Evolutionary conservation across 352 stramenopile genomes (phyloP).

Genomic region (Globisporangium canariense): DNA sequence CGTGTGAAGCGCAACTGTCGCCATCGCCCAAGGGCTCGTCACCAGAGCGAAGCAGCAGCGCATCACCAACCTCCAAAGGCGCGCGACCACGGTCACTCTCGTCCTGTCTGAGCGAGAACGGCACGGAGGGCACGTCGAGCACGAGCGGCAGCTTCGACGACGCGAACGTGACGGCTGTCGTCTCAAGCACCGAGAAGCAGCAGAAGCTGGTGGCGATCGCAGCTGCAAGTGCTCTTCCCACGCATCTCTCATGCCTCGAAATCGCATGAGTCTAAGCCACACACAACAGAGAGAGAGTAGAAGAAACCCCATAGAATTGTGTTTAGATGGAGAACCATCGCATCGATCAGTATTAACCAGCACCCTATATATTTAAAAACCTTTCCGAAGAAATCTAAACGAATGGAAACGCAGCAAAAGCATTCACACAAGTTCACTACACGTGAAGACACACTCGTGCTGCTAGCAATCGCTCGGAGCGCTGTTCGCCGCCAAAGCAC

Average conservation of each 20-base stretch:
- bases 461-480: background rate
- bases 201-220: constrained; percentile 8
- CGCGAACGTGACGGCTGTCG: background rate
- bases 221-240: constrained; percentile 5
- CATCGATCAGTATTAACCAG: background rate
- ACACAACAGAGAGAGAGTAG: background rate
- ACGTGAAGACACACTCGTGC: background rate
- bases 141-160: constrained; percentile 53
- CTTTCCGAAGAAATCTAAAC: background rate
- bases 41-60: background rate
- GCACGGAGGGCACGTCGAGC: constrained; percentile 52
- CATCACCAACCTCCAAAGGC: constrained; percentile 11
- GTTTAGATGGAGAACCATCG: background rate
- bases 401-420: background rate
- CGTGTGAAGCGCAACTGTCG: background rate
- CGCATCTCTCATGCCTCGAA: constrained; percentile 48
- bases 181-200: constrained; percentile 16
- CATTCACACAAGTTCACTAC: background rate
- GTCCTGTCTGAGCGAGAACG: constrained; percentile 33
- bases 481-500: background rate
- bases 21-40: background rate
- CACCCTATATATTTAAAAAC: constrained; percentile 1
- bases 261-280: constrained; percentile 14
- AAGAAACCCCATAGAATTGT: background rate
- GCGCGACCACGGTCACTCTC: constrained; percentile 41